Conservation (phyloP, 2,329 filamentous ascomycete genomes). For the Talaromyces atroroseus region DNA sequence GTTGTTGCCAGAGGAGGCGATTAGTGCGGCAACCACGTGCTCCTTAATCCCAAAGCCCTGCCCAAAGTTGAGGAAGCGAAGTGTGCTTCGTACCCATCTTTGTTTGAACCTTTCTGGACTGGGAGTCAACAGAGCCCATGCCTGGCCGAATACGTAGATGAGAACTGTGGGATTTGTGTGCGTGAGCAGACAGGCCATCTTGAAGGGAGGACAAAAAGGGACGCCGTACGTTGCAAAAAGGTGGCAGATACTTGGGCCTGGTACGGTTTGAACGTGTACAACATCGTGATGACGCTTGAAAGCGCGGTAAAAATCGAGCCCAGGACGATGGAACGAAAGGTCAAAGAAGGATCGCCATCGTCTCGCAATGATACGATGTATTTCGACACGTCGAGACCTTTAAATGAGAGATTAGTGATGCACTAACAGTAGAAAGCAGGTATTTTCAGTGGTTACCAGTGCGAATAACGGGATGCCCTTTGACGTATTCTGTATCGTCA, state of each 20-base stretch:
- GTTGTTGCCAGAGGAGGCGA: constrained; percentile 20
- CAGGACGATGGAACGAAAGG: constrained; percentile 19
- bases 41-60: constrained; percentile 19
- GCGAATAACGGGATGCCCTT: constrained; percentile 19
- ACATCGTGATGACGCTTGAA: constrained; percentile 22
- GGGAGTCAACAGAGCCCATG: constrained; percentile 17
- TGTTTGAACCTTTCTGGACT: constrained; percentile 15
- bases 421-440: not conserved
- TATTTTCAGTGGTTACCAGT: constrained; percentile 15
- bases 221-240: constrained; percentile 19
- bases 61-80: constrained; percentile 20
- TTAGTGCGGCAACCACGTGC: constrained; percentile 17
- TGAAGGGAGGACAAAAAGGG: not conserved
- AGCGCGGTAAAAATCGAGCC: constrained; percentile 19
- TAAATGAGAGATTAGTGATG: not conserved
- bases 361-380: constrained; percentile 18
- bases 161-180: constrained; percentile 11
- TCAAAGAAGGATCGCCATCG: constrained; percentile 19
- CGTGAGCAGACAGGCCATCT: not conserved
- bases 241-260: constrained; percentile 17
- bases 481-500: constrained; percentile 15
- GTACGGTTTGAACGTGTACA: constrained; percentile 20
- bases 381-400: constrained; percentile 19
- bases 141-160: constrained; percentile 17
- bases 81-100: constrained; percentile 15